These are phyloP conservation scores for Rhamnella rubrinervis DNA, from an alignment of 331 rosid genomes.

Conservation along the genomic window DNA sequence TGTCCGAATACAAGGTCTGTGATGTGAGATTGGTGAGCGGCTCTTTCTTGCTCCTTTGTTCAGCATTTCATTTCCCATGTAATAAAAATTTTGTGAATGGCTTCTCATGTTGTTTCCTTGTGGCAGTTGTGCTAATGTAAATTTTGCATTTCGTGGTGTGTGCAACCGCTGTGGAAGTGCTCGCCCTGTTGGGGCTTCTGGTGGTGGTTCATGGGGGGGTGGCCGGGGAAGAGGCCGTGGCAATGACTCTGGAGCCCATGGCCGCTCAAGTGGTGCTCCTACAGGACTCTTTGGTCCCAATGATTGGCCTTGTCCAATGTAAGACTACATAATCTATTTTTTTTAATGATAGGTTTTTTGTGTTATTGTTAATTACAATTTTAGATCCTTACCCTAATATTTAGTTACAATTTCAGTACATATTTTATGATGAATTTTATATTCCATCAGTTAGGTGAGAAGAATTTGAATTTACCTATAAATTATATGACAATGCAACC, in stretches of 20 bases:
- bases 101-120: slow-evolving; percentile 36
- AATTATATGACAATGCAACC: neutral
- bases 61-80: slow-evolving; percentile 7
- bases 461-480: neutral
- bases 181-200: slow-evolving; percentile 87
- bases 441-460: neutral
- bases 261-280: slow-evolving; percentile 59
- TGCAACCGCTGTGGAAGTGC: slow-evolving; percentile 99
- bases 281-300: slow-evolving; percentile 94
- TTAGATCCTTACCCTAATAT: neutral
- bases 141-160: slow-evolving; percentile 98
- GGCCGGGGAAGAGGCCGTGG: slow-evolving; percentile 93
- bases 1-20: slow-evolving; percentile 99
- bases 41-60: slow-evolving; percentile 72
- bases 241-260: slow-evolving; percentile 61
- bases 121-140: slow-evolving; percentile 88
- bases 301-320: slow-evolving; percentile 99
- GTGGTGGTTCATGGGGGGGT: slow-evolving; percentile 67
- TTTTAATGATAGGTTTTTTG: neutral
- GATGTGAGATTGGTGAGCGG: slow-evolving; percentile 99
- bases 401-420: neutral
- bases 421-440: neutral
- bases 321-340: slow-evolving; percentile 19
- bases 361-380: neutral
- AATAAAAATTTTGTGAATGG: slow-evolving; percentile 16